Percentiles rank a stretch among this genome's conserved stretches.
Conservation (phyloP, 768 basidiomycete species). For the Amanita rimosa region DNA sequence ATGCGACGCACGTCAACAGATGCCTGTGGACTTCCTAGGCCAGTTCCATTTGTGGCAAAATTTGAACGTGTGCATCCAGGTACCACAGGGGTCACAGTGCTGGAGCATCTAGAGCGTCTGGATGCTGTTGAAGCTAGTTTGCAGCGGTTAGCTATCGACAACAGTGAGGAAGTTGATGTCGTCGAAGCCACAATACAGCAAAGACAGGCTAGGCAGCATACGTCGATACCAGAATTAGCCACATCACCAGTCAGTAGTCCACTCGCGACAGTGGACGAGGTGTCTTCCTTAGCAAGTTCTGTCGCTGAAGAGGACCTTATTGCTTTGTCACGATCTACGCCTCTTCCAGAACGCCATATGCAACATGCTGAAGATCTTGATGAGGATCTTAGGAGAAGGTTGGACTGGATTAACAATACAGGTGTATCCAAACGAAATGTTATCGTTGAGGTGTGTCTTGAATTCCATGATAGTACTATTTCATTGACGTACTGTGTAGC, state of each 20-base stretch:
- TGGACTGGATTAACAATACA: conserved; percentile 35
- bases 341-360: conserved; percentile 46
- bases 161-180: conserved; percentile 52
- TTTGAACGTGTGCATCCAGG: conserved; percentile 77
- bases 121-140: conserved; percentile 76
- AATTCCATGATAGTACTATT: neutral
- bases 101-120: conserved; percentile 77
- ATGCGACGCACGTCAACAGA: conserved; percentile 55
- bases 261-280: conserved; percentile 45
- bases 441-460: conserved; percentile 53
- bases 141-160: conserved; percentile 56
- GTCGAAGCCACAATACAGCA: conserved; percentile 32
- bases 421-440: conserved; percentile 42
- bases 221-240: conserved; percentile 20
- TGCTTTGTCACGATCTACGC: conserved; percentile 66
- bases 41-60: conserved; percentile 78
- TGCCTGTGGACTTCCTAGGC: conserved; percentile 51
- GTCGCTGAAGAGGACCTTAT: conserved; percentile 62
- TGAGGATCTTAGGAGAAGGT: conserved; percentile 20
- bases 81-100: conserved; percentile 76
- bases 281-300: conserved; percentile 40
- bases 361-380: conserved; percentile 23
- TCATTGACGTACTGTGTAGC: conserved; percentile 27
- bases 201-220: conserved; percentile 11
- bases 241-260: conserved; percentile 48